phyloP scores from a whole-genome alignment of 1,139 yeast genomes.

The Yueomyces sp. region DNA sequence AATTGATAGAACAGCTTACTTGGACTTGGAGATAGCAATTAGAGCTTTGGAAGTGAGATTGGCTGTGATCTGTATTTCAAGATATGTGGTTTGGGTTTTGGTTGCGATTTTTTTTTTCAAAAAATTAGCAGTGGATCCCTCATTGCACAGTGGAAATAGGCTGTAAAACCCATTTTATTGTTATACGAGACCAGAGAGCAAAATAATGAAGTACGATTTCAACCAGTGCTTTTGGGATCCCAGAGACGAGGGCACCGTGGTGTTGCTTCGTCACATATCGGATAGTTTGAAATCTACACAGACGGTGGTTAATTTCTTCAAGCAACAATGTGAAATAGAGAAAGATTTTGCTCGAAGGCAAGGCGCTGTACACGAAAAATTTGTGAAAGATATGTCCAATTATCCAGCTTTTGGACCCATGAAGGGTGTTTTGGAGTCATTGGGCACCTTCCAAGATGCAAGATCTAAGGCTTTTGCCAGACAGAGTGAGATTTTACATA shows the following conservation, averaged over 20 bases:
- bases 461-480: conserved; percentile 21
- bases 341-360: conserved; percentile 23
- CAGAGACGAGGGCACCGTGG: conserved; percentile 20
- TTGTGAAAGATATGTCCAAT: conserved; percentile 10
- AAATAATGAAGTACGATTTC: conserved; percentile 15
- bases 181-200: neutral
- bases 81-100: no score
- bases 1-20: no score
- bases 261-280: conserved; percentile 18
- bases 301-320: conserved; percentile 16
- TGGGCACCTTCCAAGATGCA: conserved; percentile 13
- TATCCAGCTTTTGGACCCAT: conserved; percentile 20
- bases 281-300: conserved; percentile 18
- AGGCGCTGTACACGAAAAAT: conserved; percentile 19
- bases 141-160: no score
- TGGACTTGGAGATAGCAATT: no score
- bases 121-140: no score
- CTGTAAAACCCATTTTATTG: no score
- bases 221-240: conserved; percentile 25
- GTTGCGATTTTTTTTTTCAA: no score
- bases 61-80: no score
- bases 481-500: conserved; percentile 18
- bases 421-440: conserved; percentile 6
- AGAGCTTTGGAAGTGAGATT: no score
- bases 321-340: conserved; percentile 19